Conservation (phyloP, 176 grass and related monocot genomes). For the Dactylis glomerata region DNA sequence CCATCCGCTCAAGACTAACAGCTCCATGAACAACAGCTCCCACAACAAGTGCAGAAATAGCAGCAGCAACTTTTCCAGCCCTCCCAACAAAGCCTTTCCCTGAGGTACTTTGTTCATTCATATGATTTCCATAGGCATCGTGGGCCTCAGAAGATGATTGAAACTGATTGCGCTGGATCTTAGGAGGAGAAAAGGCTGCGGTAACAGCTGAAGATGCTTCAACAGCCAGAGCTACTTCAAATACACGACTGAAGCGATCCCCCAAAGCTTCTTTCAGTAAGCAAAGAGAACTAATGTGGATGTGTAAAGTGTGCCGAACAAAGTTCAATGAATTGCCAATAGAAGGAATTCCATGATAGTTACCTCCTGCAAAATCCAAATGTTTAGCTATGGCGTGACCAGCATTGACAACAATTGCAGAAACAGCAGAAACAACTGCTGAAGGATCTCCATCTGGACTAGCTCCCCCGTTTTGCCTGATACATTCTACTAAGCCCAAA, state of each 20-base stretch:
- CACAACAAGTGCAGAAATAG: slow-evolving; percentile 85
- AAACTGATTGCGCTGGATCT: slow-evolving; percentile 87
- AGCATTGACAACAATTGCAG: slow-evolving; percentile 80
- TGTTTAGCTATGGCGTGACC: slow-evolving; percentile 73
- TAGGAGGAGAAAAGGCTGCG: slow-evolving; percentile 61
- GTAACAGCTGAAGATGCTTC: slow-evolving; percentile 81
- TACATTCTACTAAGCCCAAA: slow-evolving; percentile 65
- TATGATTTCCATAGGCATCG: slow-evolving; percentile 75
- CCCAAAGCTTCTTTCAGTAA: slow-evolving; percentile 95
- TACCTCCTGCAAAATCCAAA: slow-evolving; percentile 73
- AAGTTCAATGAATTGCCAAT: slow-evolving; percentile 53
- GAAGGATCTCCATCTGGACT: slow-evolving; percentile 76
- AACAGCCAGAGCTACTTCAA: slow-evolving; percentile 83
- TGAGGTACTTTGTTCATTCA: slow-evolving; percentile 63
- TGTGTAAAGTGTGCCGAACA: slow-evolving; percentile 61
- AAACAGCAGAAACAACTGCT: slow-evolving; percentile 72
- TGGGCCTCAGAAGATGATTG: slow-evolving; percentile 81
- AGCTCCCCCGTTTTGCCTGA: slow-evolving; percentile 67
- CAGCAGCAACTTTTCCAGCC: slow-evolving; percentile 70
- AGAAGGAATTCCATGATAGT: slow-evolving; percentile 59
- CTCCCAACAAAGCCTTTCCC: slow-evolving; percentile 71
- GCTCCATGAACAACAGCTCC: slow-evolving; percentile 84
- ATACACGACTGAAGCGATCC: slow-evolving; percentile 65
- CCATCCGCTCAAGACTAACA: slow-evolving; percentile 78
- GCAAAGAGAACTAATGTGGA: slow-evolving; percentile 85